phyloP scores from a whole-genome alignment of 176 grass and related monocot genomes.

The Triticum timopheevii region DNA sequence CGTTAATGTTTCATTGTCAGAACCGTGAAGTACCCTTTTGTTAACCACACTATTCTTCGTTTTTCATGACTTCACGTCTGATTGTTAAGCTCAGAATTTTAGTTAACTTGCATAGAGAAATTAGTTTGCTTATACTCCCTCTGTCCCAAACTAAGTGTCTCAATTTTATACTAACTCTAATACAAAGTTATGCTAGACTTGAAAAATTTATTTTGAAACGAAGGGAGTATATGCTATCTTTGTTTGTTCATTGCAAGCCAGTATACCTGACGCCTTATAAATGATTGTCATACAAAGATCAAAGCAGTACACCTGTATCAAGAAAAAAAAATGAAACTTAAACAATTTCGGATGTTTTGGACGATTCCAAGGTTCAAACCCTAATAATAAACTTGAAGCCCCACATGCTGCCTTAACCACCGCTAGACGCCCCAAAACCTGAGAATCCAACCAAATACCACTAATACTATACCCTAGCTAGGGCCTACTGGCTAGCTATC shows the following conservation, averaged over 20 bases:
- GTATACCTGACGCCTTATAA: conserved; percentile 15
- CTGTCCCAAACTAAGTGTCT: too few relatives aligned
- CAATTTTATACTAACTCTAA: too few relatives aligned
- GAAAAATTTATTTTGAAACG: too few relatives aligned
- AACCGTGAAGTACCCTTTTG: neutral
- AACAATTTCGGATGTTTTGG: conserved; percentile 8
- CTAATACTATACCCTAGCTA: neutral
- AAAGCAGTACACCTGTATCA: conserved; percentile 21
- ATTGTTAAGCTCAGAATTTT: neutral
- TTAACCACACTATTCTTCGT: neutral
- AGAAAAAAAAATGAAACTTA: neutral
- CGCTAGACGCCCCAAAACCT: conserved; percentile 22
- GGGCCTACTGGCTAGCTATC: neutral
- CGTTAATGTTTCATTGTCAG: neutral
- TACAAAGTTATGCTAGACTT: too few relatives aligned
- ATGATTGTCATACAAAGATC: neutral
- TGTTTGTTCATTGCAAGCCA: neutral
- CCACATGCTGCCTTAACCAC: conserved; percentile 43
- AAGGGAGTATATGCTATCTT: neutral
- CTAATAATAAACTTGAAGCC: conserved; percentile 27
- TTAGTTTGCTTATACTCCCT: neutral
- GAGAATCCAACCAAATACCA: neutral
- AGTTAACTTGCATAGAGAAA: neutral
- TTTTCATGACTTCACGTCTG: neutral
- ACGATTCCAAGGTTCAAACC: neutral